A percentile compares a stretch with the other conserved stretches of the same genome.
Evolutionary conservation across 176 grass and related monocot species (phyloP).

Genomic region (Pontederia paniculata): DNA sequence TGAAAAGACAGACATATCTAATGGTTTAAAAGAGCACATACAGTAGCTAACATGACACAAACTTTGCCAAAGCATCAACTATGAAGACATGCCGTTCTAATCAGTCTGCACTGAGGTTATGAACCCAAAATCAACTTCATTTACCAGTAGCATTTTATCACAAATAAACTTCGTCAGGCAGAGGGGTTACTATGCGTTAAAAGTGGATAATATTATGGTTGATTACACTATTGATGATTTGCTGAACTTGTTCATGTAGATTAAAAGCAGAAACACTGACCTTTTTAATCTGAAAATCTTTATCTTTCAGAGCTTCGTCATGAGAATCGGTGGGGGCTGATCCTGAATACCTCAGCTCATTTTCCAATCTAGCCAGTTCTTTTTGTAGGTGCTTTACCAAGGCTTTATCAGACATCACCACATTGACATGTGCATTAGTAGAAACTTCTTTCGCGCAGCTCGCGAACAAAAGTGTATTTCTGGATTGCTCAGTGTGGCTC

Average conservation of each 20-base stretch:
- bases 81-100: too few relatives aligned
- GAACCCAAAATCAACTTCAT: too few relatives aligned
- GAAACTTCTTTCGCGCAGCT: constrained; percentile 71
- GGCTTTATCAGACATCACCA: constrained; percentile 84
- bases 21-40: constrained; percentile 2
- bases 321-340: constrained; percentile 27
- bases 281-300: constrained; percentile 73
- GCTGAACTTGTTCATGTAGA: not conserved
- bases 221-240: too few relatives aligned
- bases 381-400: constrained; percentile 78
- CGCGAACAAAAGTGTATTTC: constrained; percentile 82
- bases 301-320: constrained; percentile 53
- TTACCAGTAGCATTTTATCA: too few relatives aligned
- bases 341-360: constrained; percentile 52
- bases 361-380: constrained; percentile 56
- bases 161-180: too few relatives aligned
- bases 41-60: not conserved
- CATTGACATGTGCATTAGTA: constrained; percentile 69
- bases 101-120: too few relatives aligned
- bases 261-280: constrained; percentile 1
- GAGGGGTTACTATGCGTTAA: too few relatives aligned
- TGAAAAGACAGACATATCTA: constrained; percentile 17
- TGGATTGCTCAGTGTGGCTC: constrained; percentile 70
- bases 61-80: too few relatives aligned
- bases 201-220: too few relatives aligned